Evolutionary conservation across 2,329 filamentous ascomycete genomes (phyloP), one percentile per base, ranked within the genome.

Genomic region (Penicillium janthinellum): DNA sequence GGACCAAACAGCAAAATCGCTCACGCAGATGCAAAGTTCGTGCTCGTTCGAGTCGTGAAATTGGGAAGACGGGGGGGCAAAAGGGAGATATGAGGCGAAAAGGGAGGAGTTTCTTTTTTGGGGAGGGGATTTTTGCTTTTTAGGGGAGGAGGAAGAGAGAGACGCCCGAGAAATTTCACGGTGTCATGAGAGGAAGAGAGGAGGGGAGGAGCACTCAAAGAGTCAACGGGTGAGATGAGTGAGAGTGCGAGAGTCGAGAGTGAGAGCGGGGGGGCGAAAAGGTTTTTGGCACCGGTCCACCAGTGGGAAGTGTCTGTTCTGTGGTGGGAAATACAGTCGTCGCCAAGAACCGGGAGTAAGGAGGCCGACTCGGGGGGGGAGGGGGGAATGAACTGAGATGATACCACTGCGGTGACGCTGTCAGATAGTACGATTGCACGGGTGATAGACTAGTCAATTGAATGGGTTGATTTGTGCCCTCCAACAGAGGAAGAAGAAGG

Each of bases 11-110:
- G 50, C 44, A 53, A 63, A 63, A 65, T 59, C 51, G 62, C 59
- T 59, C 50, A 62, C 59, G 25, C 28, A 54, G 61, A 62, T 62
- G 56, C 60, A 65, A 65, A 61, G 58, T 31, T 64, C 63, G 63
- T 63, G 63, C 60, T 59, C 56, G 59, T 63, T 59, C 62, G 58
- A 44, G 31, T 65, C 63, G 62, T 66, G 47, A 62, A 59, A 53
- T 48, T 17, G 17, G 17, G 17, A 17, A 17, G 17, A 17, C 17
- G 17, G 17, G 17, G 17, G 17, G 17, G 17, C 17, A 17, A 31
- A 31, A 31, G 31, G 11, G 31, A 51, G 53, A 53, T 11, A 50
- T 48, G 48, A 28, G 49, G 49, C 34, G 28, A 25, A 51, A 48
- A 25, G 45, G 38, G 20, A 17, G 28, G 22, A 35, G 28, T 10